Percentiles rank a stretch among this genome's conserved stretches.
Evolutionary conservation across 2,329 filamentous ascomycete genomes (phyloP).

Genomic region (Monosporascus cannonballus): DNA sequence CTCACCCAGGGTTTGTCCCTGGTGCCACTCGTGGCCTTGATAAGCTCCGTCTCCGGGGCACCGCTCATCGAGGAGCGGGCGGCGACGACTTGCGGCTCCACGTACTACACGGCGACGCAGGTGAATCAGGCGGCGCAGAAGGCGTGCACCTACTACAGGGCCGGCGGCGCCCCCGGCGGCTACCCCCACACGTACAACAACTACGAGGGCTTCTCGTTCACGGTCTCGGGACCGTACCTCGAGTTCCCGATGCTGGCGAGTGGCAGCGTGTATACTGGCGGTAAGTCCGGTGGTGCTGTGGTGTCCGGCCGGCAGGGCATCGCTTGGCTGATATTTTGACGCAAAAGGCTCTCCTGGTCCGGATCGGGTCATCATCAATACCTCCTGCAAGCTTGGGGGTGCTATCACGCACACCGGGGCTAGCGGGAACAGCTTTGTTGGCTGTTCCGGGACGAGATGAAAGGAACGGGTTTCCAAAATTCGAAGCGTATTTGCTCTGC

Average conservation of each 20-base stretch:
- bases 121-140: slow-evolving; percentile 43
- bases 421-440: slow-evolving; percentile 61
- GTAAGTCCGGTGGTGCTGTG: slow-evolving; percentile 26
- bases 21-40: slow-evolving; percentile 19
- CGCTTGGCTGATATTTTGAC: not conserved
- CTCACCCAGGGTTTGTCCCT: slow-evolving; percentile 5
- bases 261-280: slow-evolving; percentile 48
- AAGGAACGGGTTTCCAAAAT: not conserved
- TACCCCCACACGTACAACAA: slow-evolving; percentile 59
- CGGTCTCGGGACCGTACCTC: slow-evolving; percentile 51
- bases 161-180: slow-evolving; percentile 41
- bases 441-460: slow-evolving; percentile 38
- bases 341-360: slow-evolving; percentile 52
- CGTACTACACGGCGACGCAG: slow-evolving; percentile 43
- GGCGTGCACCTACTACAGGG: slow-evolving; percentile 44
- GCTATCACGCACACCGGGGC: slow-evolving; percentile 67
- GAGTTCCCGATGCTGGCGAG: slow-evolving; percentile 54
- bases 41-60: slow-evolving; percentile 15
- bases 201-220: slow-evolving; percentile 56
- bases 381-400: slow-evolving; percentile 49
- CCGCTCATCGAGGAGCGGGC: slow-evolving; percentile 30
- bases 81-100: slow-evolving; percentile 48
- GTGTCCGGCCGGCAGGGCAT: no score
- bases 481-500: not conserved
- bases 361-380: slow-evolving; percentile 61